Evolutionary conservation across 2,329 filamentous ascomycete genomes (phyloP), one percentile per base, ranked within the genome.

Genomic region (Diplodia scrobiculata): DNA sequence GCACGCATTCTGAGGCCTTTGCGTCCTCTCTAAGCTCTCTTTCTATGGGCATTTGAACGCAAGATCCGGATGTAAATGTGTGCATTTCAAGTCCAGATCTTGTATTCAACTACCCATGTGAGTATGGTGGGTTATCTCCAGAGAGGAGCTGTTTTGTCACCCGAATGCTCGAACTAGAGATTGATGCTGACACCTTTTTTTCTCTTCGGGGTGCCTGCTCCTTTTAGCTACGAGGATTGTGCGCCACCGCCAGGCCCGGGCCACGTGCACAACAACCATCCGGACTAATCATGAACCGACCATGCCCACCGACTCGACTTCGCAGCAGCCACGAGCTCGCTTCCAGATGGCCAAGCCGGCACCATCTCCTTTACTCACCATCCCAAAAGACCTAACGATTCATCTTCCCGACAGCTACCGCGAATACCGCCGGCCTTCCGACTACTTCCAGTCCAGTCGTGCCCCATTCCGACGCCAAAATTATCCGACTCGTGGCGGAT

Each of bases 261-360:
- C 25, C 25, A 25, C 25, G 25, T 25, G 25, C 25, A 25, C 3
- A 25, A 25, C 29, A 6, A 36, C 27, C 11, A 34, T 25, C 34
- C 53, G 29, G 36, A 14, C 53, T 34, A 58, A 58, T 38, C 53
- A 58, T 29, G 53, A 58, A 41, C 53, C 53, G 55, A 48, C 25
- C 25, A 34, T 27, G 55, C 10, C 48, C 55, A 60, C 55, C 55
- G 55, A 60, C 55, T 60, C 17, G 29, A 21, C 38, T n/a, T n/a
- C 21, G 27, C 27, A 36, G n/a, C 19, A 27, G 36, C 19, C 19
- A 58, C 53, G 32, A 58, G 4, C 53, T 45, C 53, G 53, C 53
- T 58, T 58, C 34, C 53, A 45, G 1, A 38, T 0, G 3, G 38
- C 55, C 55, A 60, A 60, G 55, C 4, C 55, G 25, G 41, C 36